Evolutionary conservation across 2,329 filamentous ascomycete genomes (phyloP).

Genomic region (Diaporthe nobilis): DNA sequence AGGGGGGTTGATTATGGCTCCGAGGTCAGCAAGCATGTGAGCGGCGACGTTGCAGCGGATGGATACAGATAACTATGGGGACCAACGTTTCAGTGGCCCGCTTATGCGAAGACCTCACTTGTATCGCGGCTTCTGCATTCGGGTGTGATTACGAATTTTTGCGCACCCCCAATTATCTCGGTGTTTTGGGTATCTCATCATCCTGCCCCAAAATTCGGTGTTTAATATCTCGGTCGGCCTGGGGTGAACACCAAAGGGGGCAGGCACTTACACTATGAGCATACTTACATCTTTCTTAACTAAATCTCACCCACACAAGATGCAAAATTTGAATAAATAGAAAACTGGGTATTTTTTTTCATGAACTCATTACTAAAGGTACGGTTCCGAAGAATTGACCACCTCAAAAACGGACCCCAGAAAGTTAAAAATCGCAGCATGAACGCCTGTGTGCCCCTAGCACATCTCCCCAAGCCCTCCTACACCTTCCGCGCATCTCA

Average conservation of each 20-base stretch:
- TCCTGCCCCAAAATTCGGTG: background rate
- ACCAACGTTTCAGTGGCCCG: background rate
- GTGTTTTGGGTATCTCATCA: background rate
- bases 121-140: no score
- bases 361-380: background rate
- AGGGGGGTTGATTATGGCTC: no score
- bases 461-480: background rate
- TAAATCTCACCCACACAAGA: no score
- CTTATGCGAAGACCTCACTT: background rate
- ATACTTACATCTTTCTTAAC: background rate
- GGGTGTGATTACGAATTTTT: background rate
- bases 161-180: background rate
- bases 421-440: background rate
- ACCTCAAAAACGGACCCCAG: background rate
- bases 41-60: slow-evolving; percentile 16
- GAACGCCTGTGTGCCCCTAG: background rate
- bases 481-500: background rate
- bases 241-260: no score
- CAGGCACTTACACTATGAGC: background rate
- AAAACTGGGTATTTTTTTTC: slow-evolving; percentile 15
- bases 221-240: background rate
- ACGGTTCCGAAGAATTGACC: background rate
- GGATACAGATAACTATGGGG: slow-evolving; percentile 17
- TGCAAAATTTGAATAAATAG: background rate
- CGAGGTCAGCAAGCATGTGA: background rate